phyloP scores from a whole-genome alignment of 345 rosid species.

The Rhodamnia argentea region DNA sequence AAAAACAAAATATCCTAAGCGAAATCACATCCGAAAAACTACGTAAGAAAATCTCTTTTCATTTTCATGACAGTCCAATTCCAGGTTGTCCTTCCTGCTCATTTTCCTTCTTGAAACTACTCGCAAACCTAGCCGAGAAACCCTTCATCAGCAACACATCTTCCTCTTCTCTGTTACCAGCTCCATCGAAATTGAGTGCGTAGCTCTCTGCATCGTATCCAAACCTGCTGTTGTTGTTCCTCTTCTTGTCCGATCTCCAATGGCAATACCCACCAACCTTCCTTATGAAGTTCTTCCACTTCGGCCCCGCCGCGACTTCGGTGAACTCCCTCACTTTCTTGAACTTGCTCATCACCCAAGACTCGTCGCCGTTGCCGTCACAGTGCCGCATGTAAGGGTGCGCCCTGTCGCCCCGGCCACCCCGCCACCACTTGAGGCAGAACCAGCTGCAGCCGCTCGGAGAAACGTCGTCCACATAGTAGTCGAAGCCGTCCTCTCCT shows the following conservation, averaged over 20 bases:
- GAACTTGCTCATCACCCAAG: conserved; percentile 24
- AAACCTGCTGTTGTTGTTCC: conserved; percentile 1
- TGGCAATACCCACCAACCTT: conserved; percentile 24
- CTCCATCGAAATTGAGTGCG: conserved; percentile 47
- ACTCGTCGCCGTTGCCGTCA: background rate
- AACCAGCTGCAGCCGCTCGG: conserved; percentile 25
- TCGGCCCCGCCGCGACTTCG: conserved; percentile 43
- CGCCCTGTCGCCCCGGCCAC: background rate
- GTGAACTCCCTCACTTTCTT: conserved; percentile 32
- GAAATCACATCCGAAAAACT: background rate
- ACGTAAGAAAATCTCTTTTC: background rate
- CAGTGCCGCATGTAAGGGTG: background rate
- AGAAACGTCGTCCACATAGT: background rate
- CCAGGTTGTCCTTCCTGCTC: background rate
- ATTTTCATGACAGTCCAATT: background rate
- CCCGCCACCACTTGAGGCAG: conserved; percentile 15
- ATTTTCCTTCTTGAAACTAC: background rate
- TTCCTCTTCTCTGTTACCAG: conserved; percentile 22
- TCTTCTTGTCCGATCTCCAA: conserved; percentile 9
- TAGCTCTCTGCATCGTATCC: conserved; percentile 47
- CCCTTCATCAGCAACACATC: conserved; percentile 12
- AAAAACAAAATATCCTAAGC: background rate
- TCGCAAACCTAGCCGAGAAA: conserved; percentile 22
- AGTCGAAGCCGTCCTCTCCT: conserved; percentile 10
- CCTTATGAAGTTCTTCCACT: conserved; percentile 44